Evolutionary conservation across 2,329 filamentous ascomycete genomes (phyloP).

Genomic region (Diaporthe destruens): DNA sequence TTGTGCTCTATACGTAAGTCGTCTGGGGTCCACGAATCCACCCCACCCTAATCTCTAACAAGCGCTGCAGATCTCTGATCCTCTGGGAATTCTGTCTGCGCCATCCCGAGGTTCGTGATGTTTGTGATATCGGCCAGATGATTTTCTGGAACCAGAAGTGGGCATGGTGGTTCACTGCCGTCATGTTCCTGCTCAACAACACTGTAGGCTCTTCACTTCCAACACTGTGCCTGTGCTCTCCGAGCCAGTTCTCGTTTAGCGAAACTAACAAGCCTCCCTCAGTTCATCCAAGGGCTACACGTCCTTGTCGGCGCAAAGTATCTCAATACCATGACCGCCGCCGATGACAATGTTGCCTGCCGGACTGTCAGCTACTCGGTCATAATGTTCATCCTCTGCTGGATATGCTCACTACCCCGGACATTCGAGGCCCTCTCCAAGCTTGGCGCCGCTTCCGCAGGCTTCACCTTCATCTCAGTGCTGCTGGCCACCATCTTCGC

Average conservation of each 20-base stretch:
- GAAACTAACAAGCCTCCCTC: not conserved
- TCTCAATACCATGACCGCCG: slow-evolving; percentile 86
- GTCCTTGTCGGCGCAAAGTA: slow-evolving; percentile 88
- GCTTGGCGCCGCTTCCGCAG: slow-evolving; percentile 81
- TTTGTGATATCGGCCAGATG: slow-evolving; percentile 96
- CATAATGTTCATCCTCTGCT: slow-evolving; percentile 81
- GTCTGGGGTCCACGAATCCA: slow-evolving; percentile 67
- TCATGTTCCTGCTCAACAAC: slow-evolving; percentile 96
- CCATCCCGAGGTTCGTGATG: slow-evolving; percentile 91
- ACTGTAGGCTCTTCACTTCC: slow-evolving; percentile 58
- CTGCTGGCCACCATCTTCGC: slow-evolving; percentile 86
- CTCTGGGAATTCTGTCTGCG: slow-evolving; percentile 89
- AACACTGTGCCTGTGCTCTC: not conserved
- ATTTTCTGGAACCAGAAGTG: slow-evolving; percentile 88
- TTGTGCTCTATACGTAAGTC: slow-evolving; percentile 87
- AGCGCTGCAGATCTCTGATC: slow-evolving; percentile 49
- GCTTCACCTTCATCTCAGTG: slow-evolving; percentile 92
- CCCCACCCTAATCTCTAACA: slow-evolving; percentile 37
- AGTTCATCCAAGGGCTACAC: slow-evolving; percentile 70
- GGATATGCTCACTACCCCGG: slow-evolving; percentile 82
- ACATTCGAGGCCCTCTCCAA: slow-evolving; percentile 87
- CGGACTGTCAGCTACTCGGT: slow-evolving; percentile 87
- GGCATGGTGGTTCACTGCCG: slow-evolving; percentile 76
- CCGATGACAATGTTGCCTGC: slow-evolving; percentile 70
- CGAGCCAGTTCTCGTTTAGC: not conserved